phyloP scores from a whole-genome alignment of 192 early-diverging fungal genomes.

The Linnemannia exigua region DNA sequence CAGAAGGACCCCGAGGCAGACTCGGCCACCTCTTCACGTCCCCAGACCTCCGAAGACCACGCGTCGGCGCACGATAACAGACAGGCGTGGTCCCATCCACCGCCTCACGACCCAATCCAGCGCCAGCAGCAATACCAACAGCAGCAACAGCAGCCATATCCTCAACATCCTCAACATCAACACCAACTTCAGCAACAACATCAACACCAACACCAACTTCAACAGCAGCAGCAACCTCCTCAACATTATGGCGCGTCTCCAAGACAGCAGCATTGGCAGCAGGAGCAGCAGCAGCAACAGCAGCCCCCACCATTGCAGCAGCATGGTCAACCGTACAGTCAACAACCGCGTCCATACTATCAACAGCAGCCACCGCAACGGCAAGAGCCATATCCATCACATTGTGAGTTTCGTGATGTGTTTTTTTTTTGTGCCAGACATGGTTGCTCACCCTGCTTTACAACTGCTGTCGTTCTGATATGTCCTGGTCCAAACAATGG shows the following conservation, averaged over 20 bases:
- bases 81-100: conserved; percentile 25
- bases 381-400: conserved; percentile 7
- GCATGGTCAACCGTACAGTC: background rate
- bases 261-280: background rate
- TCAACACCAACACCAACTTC: background rate
- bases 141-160: background rate
- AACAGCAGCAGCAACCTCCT: background rate
- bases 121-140: conserved; percentile 4
- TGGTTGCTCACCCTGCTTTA: background rate
- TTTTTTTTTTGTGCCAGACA: background rate
- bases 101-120: conserved; percentile 13
- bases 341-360: background rate
- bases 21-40: conserved; percentile 12
- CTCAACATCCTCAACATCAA: background rate
- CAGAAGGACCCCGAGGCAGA: conserved; percentile 51
- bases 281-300: background rate
- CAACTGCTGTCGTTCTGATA: background rate
- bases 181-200: background rate
- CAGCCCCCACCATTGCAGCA: background rate
- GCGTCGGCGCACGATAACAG: conserved; percentile 23
- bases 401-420: conserved; percentile 20
- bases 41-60: conserved; percentile 20
- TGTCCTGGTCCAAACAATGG: background rate
- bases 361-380: conserved; percentile 4
- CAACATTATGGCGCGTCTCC: background rate